Evolutionary conservation across 2,329 filamentous ascomycete genomes (phyloP), one percentile per base, ranked within the genome.

Genomic region (Fusarium sarcochroum): DNA sequence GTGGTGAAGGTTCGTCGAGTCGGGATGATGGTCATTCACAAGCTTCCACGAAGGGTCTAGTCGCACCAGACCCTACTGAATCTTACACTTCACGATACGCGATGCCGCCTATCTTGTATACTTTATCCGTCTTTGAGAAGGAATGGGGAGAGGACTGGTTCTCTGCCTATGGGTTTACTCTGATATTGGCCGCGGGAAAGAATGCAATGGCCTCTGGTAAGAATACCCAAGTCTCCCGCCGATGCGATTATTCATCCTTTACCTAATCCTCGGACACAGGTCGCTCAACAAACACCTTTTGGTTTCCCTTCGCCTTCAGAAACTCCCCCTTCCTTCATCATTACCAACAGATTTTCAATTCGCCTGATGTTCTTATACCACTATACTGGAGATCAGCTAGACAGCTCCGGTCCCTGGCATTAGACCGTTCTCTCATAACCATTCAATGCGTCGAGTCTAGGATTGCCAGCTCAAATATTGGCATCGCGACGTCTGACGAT

Each of bases 61-160:
- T 38, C 18, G 11, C 8, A 30, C 18, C n/a, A 10, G 15, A 13
- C 17, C 41, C 44, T 35, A 17, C 52, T 52, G 18, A 4, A 20
- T 30, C 41, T 13, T 30, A 40, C 9, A 46, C 15, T 30, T 17
- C 51, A 40, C 32, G n/a, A 40, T 53, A 20, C n/a, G 27, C 34
- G 32, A 47, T 8, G 15, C 34, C 34, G 6, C 41, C 48, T 17
- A 53, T 53, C 27, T 21, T 53, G 21, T 38, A 58, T 40, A 15
- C 46, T 17, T 42, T 62, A 14, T 32, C 53, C n/a, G 32, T 25
- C 53, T 52, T 62, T 27, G 58, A 62, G 40, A 47, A n/a, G 41
- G 53, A 58, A 41, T 62, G 58, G 53, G 53, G 58, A 20, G 58
- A 62, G 27, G 58, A 58, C 37, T 51, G 25, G 14, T 62, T 58